Percentiles rank a stretch among this genome's conserved stretches.
Conservation (phyloP, 2,329 filamentous ascomycete species). For the Neofusicoccum sp. region DNA sequence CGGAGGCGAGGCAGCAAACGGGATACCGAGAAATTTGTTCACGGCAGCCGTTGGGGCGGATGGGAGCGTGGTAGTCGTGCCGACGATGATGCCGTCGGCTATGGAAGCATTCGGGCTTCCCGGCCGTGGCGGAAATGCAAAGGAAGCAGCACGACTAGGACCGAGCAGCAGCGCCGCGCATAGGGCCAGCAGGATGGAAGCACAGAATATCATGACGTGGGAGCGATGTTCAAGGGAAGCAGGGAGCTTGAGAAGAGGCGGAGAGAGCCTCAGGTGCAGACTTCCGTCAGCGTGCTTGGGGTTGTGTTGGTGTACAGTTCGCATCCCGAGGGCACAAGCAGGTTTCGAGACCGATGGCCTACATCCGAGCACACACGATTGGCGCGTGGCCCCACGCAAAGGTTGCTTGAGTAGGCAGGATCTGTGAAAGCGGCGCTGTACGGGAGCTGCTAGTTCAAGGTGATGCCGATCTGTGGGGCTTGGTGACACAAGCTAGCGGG, state of each 20-base stretch:
- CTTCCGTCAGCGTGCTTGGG: no score
- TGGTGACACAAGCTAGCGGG: not conserved
- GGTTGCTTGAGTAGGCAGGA: not conserved
- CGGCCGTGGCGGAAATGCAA: not conserved
- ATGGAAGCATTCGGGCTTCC: not conserved
- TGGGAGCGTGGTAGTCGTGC: conserved; percentile 27
- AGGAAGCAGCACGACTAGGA: not conserved
- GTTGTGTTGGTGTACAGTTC: not conserved
- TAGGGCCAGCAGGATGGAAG: not conserved
- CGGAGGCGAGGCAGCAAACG: conserved; percentile 28
- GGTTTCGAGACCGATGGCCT: not conserved
- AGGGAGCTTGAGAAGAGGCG: not conserved
- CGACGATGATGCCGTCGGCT: conserved; percentile 25
- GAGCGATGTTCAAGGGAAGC: not conserved
- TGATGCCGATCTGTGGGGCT: not conserved
- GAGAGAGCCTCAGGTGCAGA: no score
- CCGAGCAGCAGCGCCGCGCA: not conserved
- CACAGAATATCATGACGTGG: not conserved
- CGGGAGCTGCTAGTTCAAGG: not conserved
- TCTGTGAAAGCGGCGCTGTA: not conserved
- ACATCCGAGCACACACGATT: not conserved
- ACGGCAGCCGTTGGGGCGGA: conserved; percentile 24
- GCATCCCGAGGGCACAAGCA: not conserved
- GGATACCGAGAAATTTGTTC: conserved; percentile 33
- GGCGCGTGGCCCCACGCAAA: not conserved